Percentiles rank a stretch among this genome's conserved stretches.
Conservation (phyloP, 257 asterid species). For the Prunella vulgaris region DNA sequence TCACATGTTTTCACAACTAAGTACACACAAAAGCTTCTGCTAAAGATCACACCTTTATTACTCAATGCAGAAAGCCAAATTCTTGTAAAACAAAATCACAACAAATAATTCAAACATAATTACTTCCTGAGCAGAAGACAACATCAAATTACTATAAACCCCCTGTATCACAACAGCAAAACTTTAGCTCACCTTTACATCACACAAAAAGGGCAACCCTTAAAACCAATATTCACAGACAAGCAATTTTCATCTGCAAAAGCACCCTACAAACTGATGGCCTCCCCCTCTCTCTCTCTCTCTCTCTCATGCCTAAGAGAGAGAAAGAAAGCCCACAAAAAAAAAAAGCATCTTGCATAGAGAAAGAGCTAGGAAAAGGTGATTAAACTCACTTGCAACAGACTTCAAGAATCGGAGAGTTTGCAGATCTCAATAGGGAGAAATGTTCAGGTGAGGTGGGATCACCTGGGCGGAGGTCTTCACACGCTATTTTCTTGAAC, state of each 20-base stretch:
- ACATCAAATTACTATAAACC: neutral
- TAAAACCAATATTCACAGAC: neutral
- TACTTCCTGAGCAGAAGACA: neutral
- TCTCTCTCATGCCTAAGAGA: neutral
- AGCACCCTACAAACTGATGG: neutral
- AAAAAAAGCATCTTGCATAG: neutral
- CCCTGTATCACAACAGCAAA: neutral
- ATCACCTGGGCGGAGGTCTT: conserved; percentile 33
- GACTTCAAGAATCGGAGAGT: conserved; percentile 13
- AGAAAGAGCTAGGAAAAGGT: conserved; percentile 5
- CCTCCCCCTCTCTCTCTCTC: too few relatives aligned
- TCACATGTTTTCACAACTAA: neutral
- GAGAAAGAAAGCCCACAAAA: neutral
- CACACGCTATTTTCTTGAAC: conserved; percentile 33
- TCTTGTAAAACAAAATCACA: neutral
- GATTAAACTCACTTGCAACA: conserved; percentile 24
- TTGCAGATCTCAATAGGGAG: conserved; percentile 47
- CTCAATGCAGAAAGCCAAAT: neutral
- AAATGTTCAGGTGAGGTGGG: conserved; percentile 41
- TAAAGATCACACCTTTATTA: neutral
- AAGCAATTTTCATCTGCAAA: neutral
- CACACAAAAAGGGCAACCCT: neutral
- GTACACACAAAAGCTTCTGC: neutral
- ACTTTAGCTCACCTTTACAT: neutral
- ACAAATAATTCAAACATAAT: neutral